Base-by-base conservation (phyloP, 2,329 filamentous ascomycete genomes). In the Botrytis tulipae region DNA sequence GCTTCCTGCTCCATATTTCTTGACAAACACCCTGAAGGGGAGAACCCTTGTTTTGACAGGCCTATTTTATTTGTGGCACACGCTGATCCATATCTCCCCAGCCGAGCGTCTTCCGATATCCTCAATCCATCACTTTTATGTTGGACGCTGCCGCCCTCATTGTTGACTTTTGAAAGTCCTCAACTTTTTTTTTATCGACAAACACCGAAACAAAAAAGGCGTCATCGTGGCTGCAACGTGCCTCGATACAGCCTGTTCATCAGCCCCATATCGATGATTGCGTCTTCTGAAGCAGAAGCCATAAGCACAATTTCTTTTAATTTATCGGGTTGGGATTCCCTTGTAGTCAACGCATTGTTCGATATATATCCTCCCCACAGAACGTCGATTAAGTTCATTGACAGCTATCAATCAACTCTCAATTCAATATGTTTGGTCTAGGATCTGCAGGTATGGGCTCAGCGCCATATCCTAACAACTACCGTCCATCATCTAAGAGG, bases 51-150 rank as follows among this genome's bases (percentile, higher is more conserved):
- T 48, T 37, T 71, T 66, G 59, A 73, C 67, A 72, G 62, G 71
- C 63, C 40, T 72, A n/a, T 71, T 66, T 29, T 74, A 74, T 72
- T 66, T 71, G 70, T 72, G 42, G 73, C 48, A 74, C 60, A 67
- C 46, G 73, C 73, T 74, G 62, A 74, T 72, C 73, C 62, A 51
- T 70, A 73, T 65, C 72, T 71, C 73, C 70, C 70, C 69, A 74
- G 73, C 62, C 69, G 61, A 72, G 62, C 73, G 62, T 44, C 57
- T 68, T 67, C 51, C 42, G 63, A 57, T 42, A 66, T 57, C 48
- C 68, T 73, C 59, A 71, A 74, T 35, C 69, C 61, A 61, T 66
- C 48, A 63, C 51, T 67, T 72, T 72, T 66, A 72, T 72, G 71
- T 72, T 59, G 63, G 71, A 72, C 54, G 71, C 63, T 72, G 70